Percentiles rank a stretch among this genome's conserved stretches.
phyloP scores from a whole-genome alignment of 169 alveolate species.

The Eimeria falciformis region DNA sequence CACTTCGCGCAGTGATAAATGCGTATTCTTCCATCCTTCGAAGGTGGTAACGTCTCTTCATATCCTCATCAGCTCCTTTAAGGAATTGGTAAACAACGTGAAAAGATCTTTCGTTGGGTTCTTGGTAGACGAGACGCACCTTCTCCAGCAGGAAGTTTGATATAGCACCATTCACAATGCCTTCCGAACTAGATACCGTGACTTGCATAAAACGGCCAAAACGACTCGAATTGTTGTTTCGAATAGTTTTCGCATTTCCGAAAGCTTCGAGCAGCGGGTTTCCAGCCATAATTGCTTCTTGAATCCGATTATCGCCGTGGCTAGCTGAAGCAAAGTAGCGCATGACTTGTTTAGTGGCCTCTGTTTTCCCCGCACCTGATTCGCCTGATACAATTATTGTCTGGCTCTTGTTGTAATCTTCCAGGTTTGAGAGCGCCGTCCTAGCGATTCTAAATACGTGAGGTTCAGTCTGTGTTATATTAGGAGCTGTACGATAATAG shows the following conservation, averaged over 20 bases:
- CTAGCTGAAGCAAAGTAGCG: conserved; percentile 67
- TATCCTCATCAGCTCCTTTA: conserved; percentile 91
- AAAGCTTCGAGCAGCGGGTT: conserved; percentile 93
- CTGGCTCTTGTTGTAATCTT: conserved; percentile 50
- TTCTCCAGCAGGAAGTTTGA: conserved; percentile 96
- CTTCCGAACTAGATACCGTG: conserved; percentile 88
- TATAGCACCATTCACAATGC: conserved; percentile 84
- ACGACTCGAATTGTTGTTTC: conserved; percentile 92
- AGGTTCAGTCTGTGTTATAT: conserved; percentile 84
- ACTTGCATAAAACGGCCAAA: conserved; percentile 97
- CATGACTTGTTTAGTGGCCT: conserved; percentile 90
- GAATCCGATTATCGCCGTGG: conserved; percentile 18
- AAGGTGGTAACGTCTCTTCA: conserved; percentile 86
- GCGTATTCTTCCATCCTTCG: conserved; percentile 83
- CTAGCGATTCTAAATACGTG: conserved; percentile 90
- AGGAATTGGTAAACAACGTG: conserved; percentile 97
- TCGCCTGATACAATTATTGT: conserved; percentile 88
- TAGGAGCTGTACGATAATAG: conserved; percentile 85
- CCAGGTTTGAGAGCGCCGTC: conserved; percentile 53
- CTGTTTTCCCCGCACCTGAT: conserved; percentile 99
- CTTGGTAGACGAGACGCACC: conserved; percentile 95
- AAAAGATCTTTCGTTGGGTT: conserved; percentile 93
- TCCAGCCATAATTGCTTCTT: conserved; percentile 87
- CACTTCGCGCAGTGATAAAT: conserved; percentile 86
- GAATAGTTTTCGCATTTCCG: conserved; percentile 94